These are phyloP conservation scores for Plectosphaerella cucumerina DNA, from an alignment of 2,329 filamentous ascomycete genomes.

Conservation along the genomic window DNA sequence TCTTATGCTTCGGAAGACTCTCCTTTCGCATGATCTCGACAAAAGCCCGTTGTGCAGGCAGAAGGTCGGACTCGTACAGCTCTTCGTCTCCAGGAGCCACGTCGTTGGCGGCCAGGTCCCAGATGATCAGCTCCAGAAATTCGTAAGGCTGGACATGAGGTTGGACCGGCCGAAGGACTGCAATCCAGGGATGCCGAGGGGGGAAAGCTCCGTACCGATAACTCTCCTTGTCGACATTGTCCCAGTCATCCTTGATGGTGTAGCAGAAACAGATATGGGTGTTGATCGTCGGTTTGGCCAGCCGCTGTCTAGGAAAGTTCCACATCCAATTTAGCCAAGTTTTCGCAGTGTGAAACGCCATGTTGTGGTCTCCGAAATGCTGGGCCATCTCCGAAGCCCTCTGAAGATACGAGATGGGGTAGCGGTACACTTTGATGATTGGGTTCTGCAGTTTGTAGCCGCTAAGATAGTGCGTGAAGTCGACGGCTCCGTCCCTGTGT, in stretches of 20 bases:
- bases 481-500: not conserved
- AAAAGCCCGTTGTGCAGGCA: conserved; percentile 39
- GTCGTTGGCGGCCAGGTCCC: conserved; percentile 37
- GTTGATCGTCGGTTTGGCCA: conserved; percentile 16
- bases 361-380: conserved; percentile 21
- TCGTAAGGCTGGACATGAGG: too few relatives aligned
- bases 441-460: not conserved
- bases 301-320: conserved; percentile 14
- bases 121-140: conserved; percentile 45
- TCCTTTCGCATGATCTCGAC: conserved; percentile 31
- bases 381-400: conserved; percentile 27
- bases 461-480: not conserved
- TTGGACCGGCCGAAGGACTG: conserved; percentile 30
- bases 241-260: conserved; percentile 36
- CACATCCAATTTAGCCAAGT: conserved; percentile 29
- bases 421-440: conserved; percentile 27
- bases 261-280: conserved; percentile 46
- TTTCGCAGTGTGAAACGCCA: conserved; percentile 23
- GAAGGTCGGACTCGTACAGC: conserved; percentile 30
- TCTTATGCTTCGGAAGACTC: conserved; percentile 15
- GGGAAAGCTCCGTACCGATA: conserved; percentile 13
- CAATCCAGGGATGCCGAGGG: conserved; percentile 46
- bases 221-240: conserved; percentile 25
- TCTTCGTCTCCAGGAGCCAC: conserved; percentile 10
- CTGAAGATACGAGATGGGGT: conserved; percentile 37